Evolutionary conservation across 2,329 filamentous ascomycete species (phyloP), one percentile per base, ranked within the genome.

Genomic region (Colletotrichum sp.): DNA sequence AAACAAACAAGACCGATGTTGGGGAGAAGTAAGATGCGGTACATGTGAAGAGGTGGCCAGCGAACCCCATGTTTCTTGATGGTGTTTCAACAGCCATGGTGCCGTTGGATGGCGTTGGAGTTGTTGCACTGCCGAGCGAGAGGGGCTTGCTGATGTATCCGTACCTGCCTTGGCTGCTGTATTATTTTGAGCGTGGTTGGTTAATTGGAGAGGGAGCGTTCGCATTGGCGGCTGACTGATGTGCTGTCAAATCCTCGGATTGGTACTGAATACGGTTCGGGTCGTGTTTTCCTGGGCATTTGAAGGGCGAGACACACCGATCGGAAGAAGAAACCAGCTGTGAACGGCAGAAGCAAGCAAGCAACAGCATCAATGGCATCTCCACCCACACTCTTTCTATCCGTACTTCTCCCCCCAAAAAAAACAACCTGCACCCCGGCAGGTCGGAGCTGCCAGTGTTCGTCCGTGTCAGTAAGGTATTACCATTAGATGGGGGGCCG

Each of bases 71-170:
- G 59, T 68, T 68, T 73, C 49, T 49, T 28, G n/a, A 1, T 28
- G 13, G 59, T 28, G 74, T 74, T 76, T 75, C 71, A 73, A 69
- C 57, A 3, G 18, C 30, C 28, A 26, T 32, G 59, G 70, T 76
- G 70, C 59, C 28, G 49, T 69, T 65, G 15, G 68, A 10, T 28
- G 21, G 36, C 12, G 24, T 44, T 28, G 63, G 26, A 32, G 18
- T 24, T 65, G 28, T n/a, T 32, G 49, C 21, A 26, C 15, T 49
- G 69, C 63, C 30, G 57, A 64, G 44, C 57, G 18, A 3, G 64
- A 73, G 63, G 39, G 57, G 57, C n/a, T 44, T 3, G 24, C 2
- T 44, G 13, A 18, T 30, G 34, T 64, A 24, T 16, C 10, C 24
- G 15, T 62, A 57, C 28, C 39, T 44, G 36, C 36, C 39, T 49